Conservation (phyloP, 2,329 filamentous ascomycete genomes). For the Daldinia eschscholtzii region DNA sequence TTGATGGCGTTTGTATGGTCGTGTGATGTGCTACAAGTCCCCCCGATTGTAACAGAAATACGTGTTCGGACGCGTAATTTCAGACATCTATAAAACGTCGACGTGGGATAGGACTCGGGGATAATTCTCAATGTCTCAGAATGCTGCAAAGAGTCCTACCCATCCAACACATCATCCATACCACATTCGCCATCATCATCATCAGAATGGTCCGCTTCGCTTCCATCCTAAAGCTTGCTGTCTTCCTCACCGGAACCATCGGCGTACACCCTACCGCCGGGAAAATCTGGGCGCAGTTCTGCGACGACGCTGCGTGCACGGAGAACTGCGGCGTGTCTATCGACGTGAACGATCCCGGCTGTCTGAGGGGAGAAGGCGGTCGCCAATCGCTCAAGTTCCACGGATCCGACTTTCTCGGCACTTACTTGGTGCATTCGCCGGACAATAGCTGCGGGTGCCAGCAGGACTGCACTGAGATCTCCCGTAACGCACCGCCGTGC, state of each 20-base stretch:
- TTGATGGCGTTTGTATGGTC: neutral
- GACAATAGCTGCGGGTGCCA: conserved; percentile 33
- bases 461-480: conserved; percentile 34
- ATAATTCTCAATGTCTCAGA: neutral
- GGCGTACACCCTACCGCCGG: neutral
- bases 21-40: neutral
- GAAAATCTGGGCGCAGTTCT: conserved; percentile 38
- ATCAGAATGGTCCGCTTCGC: neutral
- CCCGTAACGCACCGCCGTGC: conserved; percentile 22
- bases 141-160: neutral
- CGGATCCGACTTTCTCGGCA: conserved; percentile 25
- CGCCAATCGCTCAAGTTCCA: conserved; percentile 29
- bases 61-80: conserved; percentile 14
- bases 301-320: conserved; percentile 31
- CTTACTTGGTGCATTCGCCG: conserved; percentile 36
- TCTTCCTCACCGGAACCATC: conserved; percentile 12
- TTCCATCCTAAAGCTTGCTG: neutral
- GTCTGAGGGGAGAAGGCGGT: conserved; percentile 15
- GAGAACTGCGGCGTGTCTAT: conserved; percentile 34
- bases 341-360: conserved; percentile 22
- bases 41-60: neutral
- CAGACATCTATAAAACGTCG: neutral
- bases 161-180: neutral
- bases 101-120: too few relatives aligned
- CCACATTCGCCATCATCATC: neutral